Percentiles rank a stretch among this genome's conserved stretches.
Conservation (phyloP, 208 protist species). For the Trypanosoma grayi region DNA sequence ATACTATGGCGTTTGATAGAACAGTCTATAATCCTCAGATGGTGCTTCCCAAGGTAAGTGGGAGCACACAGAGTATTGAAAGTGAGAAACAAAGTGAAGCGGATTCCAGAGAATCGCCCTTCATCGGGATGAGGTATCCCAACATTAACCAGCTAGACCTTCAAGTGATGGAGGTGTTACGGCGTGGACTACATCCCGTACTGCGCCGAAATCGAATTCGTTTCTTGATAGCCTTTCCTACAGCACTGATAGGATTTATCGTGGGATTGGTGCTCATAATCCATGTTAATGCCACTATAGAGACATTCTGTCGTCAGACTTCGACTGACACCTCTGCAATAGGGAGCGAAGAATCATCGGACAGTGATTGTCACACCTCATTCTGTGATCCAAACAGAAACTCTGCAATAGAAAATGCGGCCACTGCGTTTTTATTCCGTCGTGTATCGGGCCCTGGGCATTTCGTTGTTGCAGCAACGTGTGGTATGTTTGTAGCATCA, state of each 20-base stretch:
- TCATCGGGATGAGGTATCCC: slow-evolving; percentile 56
- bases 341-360: neutral
- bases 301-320: slow-evolving; percentile 26
- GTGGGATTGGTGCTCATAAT: slow-evolving; percentile 47
- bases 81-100: slow-evolving; percentile 21
- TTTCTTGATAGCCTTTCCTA: slow-evolving; percentile 35
- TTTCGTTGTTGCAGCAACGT: slow-evolving; percentile 36
- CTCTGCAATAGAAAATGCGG: slow-evolving; percentile 1
- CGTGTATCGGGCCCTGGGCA: slow-evolving; percentile 2
- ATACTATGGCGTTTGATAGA: slow-evolving; percentile 9
- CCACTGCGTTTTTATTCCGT: slow-evolving; percentile 17
- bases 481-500: slow-evolving; percentile 39
- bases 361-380: neutral
- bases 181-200: slow-evolving; percentile 31
- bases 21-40: slow-evolving; percentile 28
- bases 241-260: slow-evolving; percentile 35
- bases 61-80: neutral
- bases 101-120: slow-evolving; percentile 32
- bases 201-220: slow-evolving; percentile 40
- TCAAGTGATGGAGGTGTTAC: slow-evolving; percentile 42
- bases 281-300: slow-evolving; percentile 27
- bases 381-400: slow-evolving; percentile 14
- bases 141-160: slow-evolving; percentile 56
- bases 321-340: slow-evolving; percentile 15
- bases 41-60: neutral